A percentile compares a stretch with the other conserved stretches of the same genome.
phyloP scores from a whole-genome alignment of 192 early-diverging fungal genomes.

The Podila clonocystis region DNA sequence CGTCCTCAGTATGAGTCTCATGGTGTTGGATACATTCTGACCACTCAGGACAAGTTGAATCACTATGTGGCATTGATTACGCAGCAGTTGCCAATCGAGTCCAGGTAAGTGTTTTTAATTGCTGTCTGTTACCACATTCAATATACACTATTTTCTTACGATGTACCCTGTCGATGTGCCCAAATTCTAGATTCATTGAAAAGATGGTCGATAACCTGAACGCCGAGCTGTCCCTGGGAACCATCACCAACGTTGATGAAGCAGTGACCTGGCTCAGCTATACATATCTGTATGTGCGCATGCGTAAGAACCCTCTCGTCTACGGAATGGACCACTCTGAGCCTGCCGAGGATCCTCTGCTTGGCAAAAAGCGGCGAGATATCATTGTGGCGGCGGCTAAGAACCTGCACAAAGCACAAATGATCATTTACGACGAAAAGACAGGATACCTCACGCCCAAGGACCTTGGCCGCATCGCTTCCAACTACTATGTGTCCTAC shows the following conservation, averaged over 20 bases:
- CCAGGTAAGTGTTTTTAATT: constrained; percentile 51
- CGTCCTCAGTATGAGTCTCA: constrained; percentile 91
- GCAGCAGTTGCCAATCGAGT: constrained; percentile 98
- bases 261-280: constrained; percentile 97
- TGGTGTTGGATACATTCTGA: constrained; percentile 95
- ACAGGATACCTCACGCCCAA: constrained; percentile 88
- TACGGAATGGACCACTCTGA: constrained; percentile 91
- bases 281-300: constrained; percentile 96
- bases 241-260: constrained; percentile 95
- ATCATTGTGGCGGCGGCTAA: constrained; percentile 82
- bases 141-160: background rate
- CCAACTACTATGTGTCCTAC: constrained; percentile 91
- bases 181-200: constrained; percentile 70
- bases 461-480: constrained; percentile 93
- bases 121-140: background rate
- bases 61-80: constrained; percentile 97
- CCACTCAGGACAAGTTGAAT: constrained; percentile 90
- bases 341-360: constrained; percentile 77
- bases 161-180: background rate
- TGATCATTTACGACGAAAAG: constrained; percentile 90
- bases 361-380: constrained; percentile 84
- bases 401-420: constrained; percentile 83
- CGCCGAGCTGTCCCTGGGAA: constrained; percentile 96
- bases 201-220: constrained; percentile 95
- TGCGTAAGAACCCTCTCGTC: constrained; percentile 94